Conservation (phyloP, 495 filamentous ascomycete genomes). For the Aspergillus hancockii region DNA sequence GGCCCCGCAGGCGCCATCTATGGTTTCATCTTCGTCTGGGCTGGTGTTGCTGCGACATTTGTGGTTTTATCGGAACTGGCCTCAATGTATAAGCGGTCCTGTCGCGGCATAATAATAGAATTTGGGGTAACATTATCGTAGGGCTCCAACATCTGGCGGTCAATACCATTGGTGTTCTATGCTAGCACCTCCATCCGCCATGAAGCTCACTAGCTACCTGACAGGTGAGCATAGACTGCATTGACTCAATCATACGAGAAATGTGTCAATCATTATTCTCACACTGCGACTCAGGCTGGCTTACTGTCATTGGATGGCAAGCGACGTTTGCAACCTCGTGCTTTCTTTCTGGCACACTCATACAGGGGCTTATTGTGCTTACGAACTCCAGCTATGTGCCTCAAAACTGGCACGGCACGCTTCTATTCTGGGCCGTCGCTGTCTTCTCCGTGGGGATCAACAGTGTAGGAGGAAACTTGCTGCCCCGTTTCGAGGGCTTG, state of each 20-base stretch:
- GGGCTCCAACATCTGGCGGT: slow-evolving; percentile 52
- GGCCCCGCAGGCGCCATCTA: slow-evolving; percentile 56
- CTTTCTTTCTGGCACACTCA: slow-evolving; percentile 42
- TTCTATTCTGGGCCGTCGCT: slow-evolving; percentile 45
- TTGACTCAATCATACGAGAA: background rate
- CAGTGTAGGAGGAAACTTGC: slow-evolving; percentile 32
- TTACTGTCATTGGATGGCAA: slow-evolving; percentile 49
- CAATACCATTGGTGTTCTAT: slow-evolving; percentile 58
- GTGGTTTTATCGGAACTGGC: slow-evolving; percentile 41
- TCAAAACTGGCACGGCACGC: slow-evolving; percentile 41
- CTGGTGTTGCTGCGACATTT: slow-evolving; percentile 33
- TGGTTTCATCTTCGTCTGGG: slow-evolving; percentile 52
- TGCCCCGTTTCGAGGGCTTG: slow-evolving; percentile 46
- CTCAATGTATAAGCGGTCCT: slow-evolving; percentile 33
- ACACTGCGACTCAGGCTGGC: slow-evolving; percentile 36
- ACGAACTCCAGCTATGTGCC: slow-evolving; percentile 36
- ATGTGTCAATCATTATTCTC: background rate
- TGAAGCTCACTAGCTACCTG: slow-evolving; percentile 49
- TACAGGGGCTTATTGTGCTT: slow-evolving; percentile 43
- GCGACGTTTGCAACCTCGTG: slow-evolving; percentile 39
- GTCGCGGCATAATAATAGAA: background rate
- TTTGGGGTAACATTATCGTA: slow-evolving; percentile 7
- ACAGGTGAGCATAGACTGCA: slow-evolving; percentile 34
- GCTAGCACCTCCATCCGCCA: slow-evolving; percentile 40
- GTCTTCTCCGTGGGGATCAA: slow-evolving; percentile 44